Evolutionary conservation across 805 yeast species (phyloP).

Genomic region (Pichia deserticola): DNA sequence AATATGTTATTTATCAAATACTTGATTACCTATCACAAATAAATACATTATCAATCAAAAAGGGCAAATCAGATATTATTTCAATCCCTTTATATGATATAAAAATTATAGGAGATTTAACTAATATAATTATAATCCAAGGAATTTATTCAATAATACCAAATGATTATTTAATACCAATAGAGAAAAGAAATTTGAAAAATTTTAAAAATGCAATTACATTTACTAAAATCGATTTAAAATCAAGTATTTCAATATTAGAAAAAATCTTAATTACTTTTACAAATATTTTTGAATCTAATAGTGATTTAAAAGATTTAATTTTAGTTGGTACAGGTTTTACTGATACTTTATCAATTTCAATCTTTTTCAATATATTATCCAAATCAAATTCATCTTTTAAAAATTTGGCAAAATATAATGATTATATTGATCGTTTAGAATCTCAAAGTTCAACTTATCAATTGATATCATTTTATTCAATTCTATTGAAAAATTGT

Average conservation of each 20-base stretch:
- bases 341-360: constrained; percentile 48
- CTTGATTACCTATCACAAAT: constrained; percentile 32
- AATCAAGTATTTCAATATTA: constrained; percentile 15
- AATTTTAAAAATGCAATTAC: constrained; percentile 30
- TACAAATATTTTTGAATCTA: constrained; percentile 28
- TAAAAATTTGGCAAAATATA: background rate
- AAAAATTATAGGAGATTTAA: constrained; percentile 57
- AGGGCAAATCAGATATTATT: constrained; percentile 30
- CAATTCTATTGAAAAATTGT: constrained; percentile 34
- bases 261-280: constrained; percentile 26
- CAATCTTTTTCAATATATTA: constrained; percentile 35
- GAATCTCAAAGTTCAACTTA: constrained; percentile 55
- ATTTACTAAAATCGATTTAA: constrained; percentile 18
- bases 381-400: no score
- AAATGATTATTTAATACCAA: constrained; percentile 52
- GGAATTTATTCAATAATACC: constrained; percentile 65
- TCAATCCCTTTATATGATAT: constrained; percentile 81
- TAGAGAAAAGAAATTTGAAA: constrained; percentile 50
- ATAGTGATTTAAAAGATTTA: constrained; percentile 45
- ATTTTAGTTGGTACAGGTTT: constrained; percentile 60
- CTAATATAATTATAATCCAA: constrained; percentile 58
- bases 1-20: constrained; percentile 29
- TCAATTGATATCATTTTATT: constrained; percentile 53
- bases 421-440: constrained; percentile 13
- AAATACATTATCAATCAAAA: constrained; percentile 31